Base-by-base conservation (phyloP, 2,329 filamentous ascomycete species). In the Remersonia thermophila region DNA sequence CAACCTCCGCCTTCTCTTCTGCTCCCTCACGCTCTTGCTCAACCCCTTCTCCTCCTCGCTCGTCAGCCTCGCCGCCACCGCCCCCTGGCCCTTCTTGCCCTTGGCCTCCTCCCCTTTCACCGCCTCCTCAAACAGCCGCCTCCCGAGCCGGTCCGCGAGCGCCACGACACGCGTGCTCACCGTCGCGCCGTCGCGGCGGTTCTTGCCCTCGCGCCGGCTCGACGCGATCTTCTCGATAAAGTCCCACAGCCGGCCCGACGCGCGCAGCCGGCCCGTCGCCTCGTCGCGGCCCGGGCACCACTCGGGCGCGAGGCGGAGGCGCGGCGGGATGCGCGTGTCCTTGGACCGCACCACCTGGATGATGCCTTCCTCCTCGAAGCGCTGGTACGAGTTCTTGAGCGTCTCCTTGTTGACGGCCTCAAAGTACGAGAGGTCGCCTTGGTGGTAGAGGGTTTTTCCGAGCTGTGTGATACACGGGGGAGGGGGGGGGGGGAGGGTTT, bases 381-480 rank as follows among this genome's bases (percentile, higher is more conserved):
- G 76, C 27, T 75, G 69, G 58, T 89, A 95, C 0, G 87, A 81
- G 57, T 98, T 98, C 54, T 91, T 93, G 38, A 98, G 71, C 0
- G 87, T 93, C 58, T 98, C 89, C 51, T 95, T 95, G 66, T 98
- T 98, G 45, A 98, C 89, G 3, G 91, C 87, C 61, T 98, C 91
- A 48, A 95, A 96, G 61, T 98, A 98, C 20, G 81, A 87, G 8
- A 98, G 73, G 52, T 98, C 91, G 38, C 91, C 91, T 62, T 98
- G 89, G 55, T 98, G 89, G 54, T 95, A 98, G 1, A 98, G 69
- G 0, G 91, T 96, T 61, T 98, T 96, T 37, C 91, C 91, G 20
- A 95, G 74, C 73, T 89, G 49, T 83, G 44, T 15, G 17, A 26
- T 7, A 18, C 18, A 38, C 8, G 7, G 7, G 10, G 13, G n/a